Evolutionary conservation across 805 yeast species (phyloP).

Genomic region (Metschnikowia koreensis): DNA sequence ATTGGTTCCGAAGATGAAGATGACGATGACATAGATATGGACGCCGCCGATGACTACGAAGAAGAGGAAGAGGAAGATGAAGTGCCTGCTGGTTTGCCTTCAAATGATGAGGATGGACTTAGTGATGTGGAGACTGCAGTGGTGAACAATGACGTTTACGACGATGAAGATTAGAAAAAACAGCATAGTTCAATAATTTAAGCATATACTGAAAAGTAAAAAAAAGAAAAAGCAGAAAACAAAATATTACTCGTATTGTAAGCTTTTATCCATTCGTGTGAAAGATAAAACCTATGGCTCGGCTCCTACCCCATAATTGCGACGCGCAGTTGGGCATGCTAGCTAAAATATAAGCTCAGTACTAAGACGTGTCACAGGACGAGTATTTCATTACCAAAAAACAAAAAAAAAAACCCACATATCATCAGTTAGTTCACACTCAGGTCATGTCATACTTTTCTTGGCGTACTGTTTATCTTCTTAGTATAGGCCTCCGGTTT

Average conservation of each 20-base stretch:
- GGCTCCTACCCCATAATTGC: background rate
- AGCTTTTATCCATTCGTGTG: too few species aligned
- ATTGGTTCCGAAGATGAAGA: constrained; percentile 20
- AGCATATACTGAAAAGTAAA: background rate
- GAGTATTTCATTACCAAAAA: too few species aligned
- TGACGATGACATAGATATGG: constrained; percentile 12
- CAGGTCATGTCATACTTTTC: constrained; percentile 9
- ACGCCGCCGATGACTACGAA: constrained; percentile 7
- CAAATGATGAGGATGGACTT: constrained; percentile 18
- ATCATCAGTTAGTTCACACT: background rate
- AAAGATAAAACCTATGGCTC: too few species aligned
- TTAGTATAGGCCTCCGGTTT: constrained; percentile 48
- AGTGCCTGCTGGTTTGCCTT: constrained; percentile 16
- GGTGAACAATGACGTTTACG: constrained; percentile 16
- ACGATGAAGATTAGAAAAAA: constrained; percentile 5
- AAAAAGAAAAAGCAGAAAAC: too few species aligned
- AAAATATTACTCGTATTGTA: too few species aligned
- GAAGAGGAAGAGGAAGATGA: constrained; percentile 15
- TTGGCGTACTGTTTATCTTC: constrained; percentile 50
- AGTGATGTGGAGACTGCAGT: constrained; percentile 20
- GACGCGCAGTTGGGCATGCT: background rate
- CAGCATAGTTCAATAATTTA: background rate
- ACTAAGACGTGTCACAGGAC: background rate
- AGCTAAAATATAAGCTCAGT: background rate
- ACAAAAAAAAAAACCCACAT: background rate